Evolutionary conservation across 345 rosid species (phyloP), one percentile per base, ranked within the genome.

Genomic region (Eucalyptus lansdowneana): DNA sequence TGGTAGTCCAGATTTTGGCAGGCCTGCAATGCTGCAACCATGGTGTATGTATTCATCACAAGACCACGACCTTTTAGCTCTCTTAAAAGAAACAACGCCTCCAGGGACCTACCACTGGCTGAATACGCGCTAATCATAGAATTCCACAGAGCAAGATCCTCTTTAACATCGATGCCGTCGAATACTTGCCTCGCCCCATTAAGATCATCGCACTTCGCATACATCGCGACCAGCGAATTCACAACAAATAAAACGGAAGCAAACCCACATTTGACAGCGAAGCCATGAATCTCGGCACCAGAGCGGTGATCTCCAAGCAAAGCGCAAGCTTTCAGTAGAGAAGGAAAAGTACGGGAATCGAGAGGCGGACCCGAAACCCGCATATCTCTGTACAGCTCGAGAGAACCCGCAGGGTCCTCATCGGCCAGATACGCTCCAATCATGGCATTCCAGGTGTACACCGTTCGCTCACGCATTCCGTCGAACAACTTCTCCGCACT

Each of bases 401-500:
- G 95, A 87, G 96, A 95, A 51, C 69, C 69, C 50, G 90, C 86
- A 92, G 93, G 95, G 45, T 96, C 91, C 50, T 88, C 94, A 47
- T 95, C 94, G 13, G 97, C 93, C 72, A 94, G 92, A 91, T 93
- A 94, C 31, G 94, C 95, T 58, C 96, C 97, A 19, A 97, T 87
- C 93, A 95, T 92, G 34, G 98, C 96, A 90, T 97, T 97, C 98
- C 99, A 97, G 2, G 97, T 91, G 88, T 95, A 96, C 47, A 93
- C 58, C 16, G 92, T 94, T 91, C 96, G 95, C 4, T 93, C 92
- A 87, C 69, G 89, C 97, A 97, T 96, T 94, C 90, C 88, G 90
- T 92, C 98, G 40, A 96, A 97, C 93, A 97, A 69, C 83, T 88
- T 92, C 93, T 92, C 91, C 50, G 99, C 99, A 44, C 93, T 92